These are phyloP conservation scores for Puccinia sorghi DNA, from an alignment of 1,284 basidiomycete genomes.

Conservation along the genomic window DNA sequence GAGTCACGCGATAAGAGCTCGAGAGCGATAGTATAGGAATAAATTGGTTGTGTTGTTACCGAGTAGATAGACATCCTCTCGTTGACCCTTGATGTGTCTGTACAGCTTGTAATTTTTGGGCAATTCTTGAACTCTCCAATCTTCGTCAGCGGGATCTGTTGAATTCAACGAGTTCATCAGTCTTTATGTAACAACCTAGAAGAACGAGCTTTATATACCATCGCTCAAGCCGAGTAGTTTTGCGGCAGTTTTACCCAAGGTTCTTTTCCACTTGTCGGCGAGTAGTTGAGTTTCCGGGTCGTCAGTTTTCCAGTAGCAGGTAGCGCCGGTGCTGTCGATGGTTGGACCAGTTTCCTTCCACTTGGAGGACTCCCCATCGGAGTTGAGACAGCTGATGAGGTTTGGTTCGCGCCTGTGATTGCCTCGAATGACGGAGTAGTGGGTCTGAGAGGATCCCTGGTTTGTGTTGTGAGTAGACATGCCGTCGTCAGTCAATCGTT, in stretches of 20 bases:
- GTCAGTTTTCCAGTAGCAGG: constrained; percentile 34
- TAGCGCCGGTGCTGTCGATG: constrained; percentile 32
- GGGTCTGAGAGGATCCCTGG: background rate
- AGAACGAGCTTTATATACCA: constrained; percentile 12
- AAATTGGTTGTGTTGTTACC: too few species aligned
- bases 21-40: background rate
- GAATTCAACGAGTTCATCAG: too few species aligned
- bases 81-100: constrained; percentile 40
- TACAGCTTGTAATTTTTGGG: constrained; percentile 43
- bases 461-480: constrained; percentile 9
- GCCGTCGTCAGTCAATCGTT: background rate
- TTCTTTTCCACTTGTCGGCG: constrained; percentile 33
- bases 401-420: constrained; percentile 13
- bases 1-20: too few species aligned
- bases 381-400: constrained; percentile 29
- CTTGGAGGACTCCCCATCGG: constrained; percentile 22
- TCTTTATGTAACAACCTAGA: background rate
- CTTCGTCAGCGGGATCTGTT: constrained; percentile 40
- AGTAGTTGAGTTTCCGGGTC: constrained; percentile 12
- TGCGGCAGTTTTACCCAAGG: constrained; percentile 27
- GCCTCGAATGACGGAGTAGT: constrained; percentile 17
- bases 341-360: constrained; percentile 19
- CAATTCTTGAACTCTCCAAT: constrained; percentile 40
- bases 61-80: constrained; percentile 40
- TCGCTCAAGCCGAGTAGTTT: constrained; percentile 28